Conservation (phyloP, 495 filamentous ascomycete species). For the Hyaloscypha bicolor region DNA sequence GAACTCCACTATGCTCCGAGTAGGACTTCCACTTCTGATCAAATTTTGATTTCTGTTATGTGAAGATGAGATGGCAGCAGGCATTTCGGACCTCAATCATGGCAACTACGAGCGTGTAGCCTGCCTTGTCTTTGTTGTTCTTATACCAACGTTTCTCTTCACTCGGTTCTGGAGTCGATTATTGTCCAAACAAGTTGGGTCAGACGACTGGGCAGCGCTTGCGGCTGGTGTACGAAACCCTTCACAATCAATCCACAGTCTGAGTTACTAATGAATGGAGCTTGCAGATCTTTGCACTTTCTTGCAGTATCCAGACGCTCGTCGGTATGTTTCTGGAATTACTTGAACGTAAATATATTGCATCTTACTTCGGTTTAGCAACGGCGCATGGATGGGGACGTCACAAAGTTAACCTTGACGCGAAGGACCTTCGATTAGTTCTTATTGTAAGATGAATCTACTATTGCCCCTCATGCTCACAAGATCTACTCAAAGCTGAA, state of each 20-base stretch:
- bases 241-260: not conserved
- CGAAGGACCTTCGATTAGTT: slow-evolving; percentile 1
- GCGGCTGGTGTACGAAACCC: slow-evolving; percentile 6
- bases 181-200: slow-evolving; percentile 13
- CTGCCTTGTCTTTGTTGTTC: slow-evolving; percentile 1
- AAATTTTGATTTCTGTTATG: not conserved
- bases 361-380: not conserved
- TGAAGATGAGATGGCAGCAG: slow-evolving; percentile 2
- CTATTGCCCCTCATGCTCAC: not conserved
- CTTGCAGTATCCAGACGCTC: slow-evolving; percentile 7
- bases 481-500: not conserved
- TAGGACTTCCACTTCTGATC: not conserved
- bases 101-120: slow-evolving; percentile 15
- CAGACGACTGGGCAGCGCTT: slow-evolving; percentile 17
- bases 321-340: not conserved
- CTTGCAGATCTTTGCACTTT: slow-evolving; percentile 8
- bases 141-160: slow-evolving; percentile 7
- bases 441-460: slow-evolving; percentile 4
- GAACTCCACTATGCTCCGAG: not conserved
- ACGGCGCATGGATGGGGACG: slow-evolving; percentile 11
- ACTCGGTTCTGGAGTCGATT: slow-evolving; percentile 11
- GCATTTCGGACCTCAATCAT: slow-evolving; percentile 12
- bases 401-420: slow-evolving; percentile 1
- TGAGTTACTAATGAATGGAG: not conserved
- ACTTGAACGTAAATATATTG: not conserved